Evolutionary conservation across 2,329 filamentous ascomycete species (phyloP).

Genomic region (Talaromyces funiculosus): DNA sequence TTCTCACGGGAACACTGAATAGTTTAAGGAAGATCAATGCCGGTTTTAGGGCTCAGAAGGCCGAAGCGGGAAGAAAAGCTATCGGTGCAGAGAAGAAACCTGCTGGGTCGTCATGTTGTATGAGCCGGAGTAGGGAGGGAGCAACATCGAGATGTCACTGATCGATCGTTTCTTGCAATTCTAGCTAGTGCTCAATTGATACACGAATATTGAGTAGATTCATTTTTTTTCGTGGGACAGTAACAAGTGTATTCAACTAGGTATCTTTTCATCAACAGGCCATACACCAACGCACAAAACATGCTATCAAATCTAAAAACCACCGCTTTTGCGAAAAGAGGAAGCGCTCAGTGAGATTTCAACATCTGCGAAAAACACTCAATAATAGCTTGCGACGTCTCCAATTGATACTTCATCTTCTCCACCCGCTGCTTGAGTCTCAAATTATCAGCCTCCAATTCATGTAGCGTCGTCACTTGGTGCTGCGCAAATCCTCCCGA

Average conservation of each 20-base stretch:
- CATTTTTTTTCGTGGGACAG: no score
- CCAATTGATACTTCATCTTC: not conserved
- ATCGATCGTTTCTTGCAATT: not conserved
- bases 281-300: not conserved
- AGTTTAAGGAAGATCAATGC: conserved; percentile 42
- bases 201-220: not conserved
- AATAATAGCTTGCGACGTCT: not conserved
- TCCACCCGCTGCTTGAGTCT: not conserved
- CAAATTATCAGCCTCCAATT: not conserved
- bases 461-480: not conserved
- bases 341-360: not conserved
- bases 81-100: conserved; percentile 5
- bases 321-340: not conserved
- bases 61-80: not conserved
- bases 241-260: not conserved
- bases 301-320: not conserved
- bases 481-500: not conserved
- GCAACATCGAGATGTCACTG: not conserved
- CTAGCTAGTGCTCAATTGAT: not conserved
- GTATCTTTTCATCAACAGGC: not conserved
- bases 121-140: conserved; percentile 1
- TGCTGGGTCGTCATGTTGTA: conserved; percentile 8
- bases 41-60: conserved; percentile 25
- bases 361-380: not conserved
- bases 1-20: conserved; percentile 41